Evolutionary conservation across 768 basidiomycete species (phyloP), one percentile per base, ranked within the genome.

Genomic region (Amanita muscaria): DNA sequence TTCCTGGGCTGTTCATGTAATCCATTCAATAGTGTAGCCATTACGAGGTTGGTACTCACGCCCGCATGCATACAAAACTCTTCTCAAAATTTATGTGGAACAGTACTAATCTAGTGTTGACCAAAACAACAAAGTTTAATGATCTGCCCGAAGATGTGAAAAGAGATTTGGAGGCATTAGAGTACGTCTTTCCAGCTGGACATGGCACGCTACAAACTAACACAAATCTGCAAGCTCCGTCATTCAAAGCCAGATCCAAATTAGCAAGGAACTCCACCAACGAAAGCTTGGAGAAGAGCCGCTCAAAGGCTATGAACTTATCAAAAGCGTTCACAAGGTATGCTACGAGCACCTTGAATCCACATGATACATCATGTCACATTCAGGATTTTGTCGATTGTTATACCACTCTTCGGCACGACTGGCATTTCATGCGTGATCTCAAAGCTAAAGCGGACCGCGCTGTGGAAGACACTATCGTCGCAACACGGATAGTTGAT

Each of bases 181-280:
- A 90, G 88, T 89, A 51, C 47, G 78, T 53, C 22, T 4, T 5
- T 27, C 14, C n/a, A n/a, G n/a, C n/a, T n/a, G n/a, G n/a, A n/a
- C n/a, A n/a, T n/a, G n/a, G n/a, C n/a, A n/a, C n/a, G n/a, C n/a
- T n/a, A n/a, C n/a, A n/a, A n/a, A n/a, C n/a, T n/a, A n/a, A n/a
- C n/a, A n/a, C n/a, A n/a, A n/a, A n/a, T n/a, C n/a, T n/a, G n/a
- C n/a, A n/a, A 88, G 85, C 45, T 58, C 77, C 6, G 71, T 79
- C 49, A 85, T 88, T 21, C 84, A 88, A 64, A 81, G 82, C 22
- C 79, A 83, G 19, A 67, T 86, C 1, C 85, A 88, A 53, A 86
- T 89, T 47, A 79, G 81, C 55, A 86, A 84, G 53, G 83, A 88
- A 36, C 63, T 89, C 15, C 82, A 83, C 49, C 78, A 82, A 55